Conservation (phyloP, 2,329 filamentous ascomycete species). For the Ceratocystis huliohia region DNA sequence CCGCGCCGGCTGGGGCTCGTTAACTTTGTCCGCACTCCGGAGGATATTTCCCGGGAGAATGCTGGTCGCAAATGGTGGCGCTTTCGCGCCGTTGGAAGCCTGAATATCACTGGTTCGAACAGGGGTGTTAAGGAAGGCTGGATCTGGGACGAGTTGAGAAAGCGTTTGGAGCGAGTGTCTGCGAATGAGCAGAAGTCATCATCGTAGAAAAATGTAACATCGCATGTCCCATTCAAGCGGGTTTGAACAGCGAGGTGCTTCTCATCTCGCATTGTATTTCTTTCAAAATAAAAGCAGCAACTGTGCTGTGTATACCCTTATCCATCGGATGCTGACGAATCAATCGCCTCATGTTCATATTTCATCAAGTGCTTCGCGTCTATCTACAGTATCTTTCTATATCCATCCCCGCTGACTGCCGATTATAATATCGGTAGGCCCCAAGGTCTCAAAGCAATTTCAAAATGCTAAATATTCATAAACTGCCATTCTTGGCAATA, state of each 20-base stretch:
- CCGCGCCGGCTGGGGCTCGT: conserved; percentile 30
- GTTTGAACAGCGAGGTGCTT: too few species aligned
- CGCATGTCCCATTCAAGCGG: too few species aligned
- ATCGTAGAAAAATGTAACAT: background rate
- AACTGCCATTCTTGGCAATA: background rate
- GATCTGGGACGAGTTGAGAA: conserved; percentile 32
- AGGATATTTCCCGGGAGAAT: conserved; percentile 28
- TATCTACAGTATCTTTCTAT: background rate
- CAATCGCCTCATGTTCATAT: background rate
- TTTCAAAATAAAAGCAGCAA: too few species aligned
- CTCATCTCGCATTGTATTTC: too few species aligned
- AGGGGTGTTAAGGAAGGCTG: conserved; percentile 26
- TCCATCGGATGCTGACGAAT: background rate
- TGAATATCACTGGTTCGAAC: conserved; percentile 29
- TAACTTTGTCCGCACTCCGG: conserved; percentile 29
- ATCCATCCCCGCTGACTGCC: background rate
- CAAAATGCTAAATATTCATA: background rate
- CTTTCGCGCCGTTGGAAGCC: conserved; percentile 30
- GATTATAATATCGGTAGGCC: background rate
- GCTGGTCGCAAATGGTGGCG: conserved; percentile 31
- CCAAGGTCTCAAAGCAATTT: background rate
- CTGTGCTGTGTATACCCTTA: background rate
- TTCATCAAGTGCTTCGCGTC: background rate
- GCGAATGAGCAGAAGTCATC: conserved; percentile 12
- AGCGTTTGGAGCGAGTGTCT: conserved; percentile 25